phyloP scores from a whole-genome alignment of 73 alveolate genomes.

The Blepharisma japonicum region DNA sequence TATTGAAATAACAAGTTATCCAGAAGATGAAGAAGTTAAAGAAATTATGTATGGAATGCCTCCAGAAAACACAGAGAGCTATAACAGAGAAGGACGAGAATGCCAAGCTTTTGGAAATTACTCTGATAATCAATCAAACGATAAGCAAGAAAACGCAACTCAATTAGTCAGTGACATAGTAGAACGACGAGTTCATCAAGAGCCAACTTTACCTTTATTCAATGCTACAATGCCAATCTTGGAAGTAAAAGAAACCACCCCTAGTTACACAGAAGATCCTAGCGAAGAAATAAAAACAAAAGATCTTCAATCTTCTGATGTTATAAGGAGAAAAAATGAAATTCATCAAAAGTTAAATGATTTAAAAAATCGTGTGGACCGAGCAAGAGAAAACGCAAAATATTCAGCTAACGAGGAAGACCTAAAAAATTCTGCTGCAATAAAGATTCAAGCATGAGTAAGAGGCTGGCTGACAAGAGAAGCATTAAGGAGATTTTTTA shows the following conservation, averaged over 20 bases:
- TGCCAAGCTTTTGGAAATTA: constrained; percentile 5
- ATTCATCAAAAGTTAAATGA: background rate
- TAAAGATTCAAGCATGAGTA: constrained; percentile 21
- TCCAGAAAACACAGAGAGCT: background rate
- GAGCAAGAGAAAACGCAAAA: background rate
- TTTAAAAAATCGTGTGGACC: background rate
- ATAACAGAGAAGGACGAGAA: background rate
- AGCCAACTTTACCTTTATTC: background rate
- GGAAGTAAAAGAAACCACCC: background rate
- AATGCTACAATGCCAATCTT: constrained; percentile 9
- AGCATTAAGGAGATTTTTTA: background rate
- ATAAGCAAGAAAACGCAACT: background rate
- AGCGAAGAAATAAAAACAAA: background rate
- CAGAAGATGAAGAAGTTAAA: constrained; percentile 24
- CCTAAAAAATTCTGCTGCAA: background rate
- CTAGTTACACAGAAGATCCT: background rate
- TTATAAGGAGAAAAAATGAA: constrained; percentile 14
- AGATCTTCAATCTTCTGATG: background rate
- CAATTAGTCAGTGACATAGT: constrained; percentile 22
- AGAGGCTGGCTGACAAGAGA: constrained; percentile 17
- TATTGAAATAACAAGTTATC: background rate
- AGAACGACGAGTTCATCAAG: background rate
- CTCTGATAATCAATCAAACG: background rate
- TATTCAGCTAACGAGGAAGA: background rate
- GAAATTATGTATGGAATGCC: background rate